phyloP scores from a whole-genome alignment of 2,329 filamentous ascomycete genomes.

The Fusarium haematococcum region DNA sequence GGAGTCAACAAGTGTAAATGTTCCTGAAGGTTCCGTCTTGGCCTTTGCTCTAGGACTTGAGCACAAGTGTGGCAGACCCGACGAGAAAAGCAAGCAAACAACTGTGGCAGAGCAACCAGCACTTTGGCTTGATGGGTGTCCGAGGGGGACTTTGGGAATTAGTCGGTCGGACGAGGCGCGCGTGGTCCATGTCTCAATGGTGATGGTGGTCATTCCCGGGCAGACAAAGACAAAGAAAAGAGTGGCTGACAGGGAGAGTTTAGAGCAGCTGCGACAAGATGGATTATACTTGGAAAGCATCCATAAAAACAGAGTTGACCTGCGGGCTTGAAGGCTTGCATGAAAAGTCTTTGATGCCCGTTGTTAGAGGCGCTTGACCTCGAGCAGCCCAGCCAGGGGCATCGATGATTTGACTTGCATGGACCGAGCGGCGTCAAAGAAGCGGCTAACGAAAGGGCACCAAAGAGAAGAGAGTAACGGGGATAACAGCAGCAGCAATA shows the following conservation, averaged over 20 bases:
- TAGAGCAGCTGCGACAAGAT: background rate
- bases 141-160: constrained; percentile 5
- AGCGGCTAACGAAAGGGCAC: constrained; percentile 9
- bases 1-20: constrained; percentile 29
- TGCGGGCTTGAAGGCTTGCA: background rate
- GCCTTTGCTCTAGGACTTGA: constrained; percentile 23
- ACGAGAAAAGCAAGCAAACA: background rate
- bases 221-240: constrained; percentile 16
- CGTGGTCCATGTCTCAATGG: constrained; percentile 29
- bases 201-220: constrained; percentile 31
- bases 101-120: constrained; percentile 25
- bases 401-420: background rate
- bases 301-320: background rate
- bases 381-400: background rate
- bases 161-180: constrained; percentile 7
- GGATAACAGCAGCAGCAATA: background rate
- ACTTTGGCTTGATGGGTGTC: background rate
- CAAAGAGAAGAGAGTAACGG: constrained; percentile 3
- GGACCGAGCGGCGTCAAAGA: constrained; percentile 19
- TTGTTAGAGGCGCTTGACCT: constrained; percentile 5
- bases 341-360: constrained; percentile 11
- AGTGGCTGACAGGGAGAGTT: background rate
- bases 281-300: background rate
- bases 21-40: constrained; percentile 6
- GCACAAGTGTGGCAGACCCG: background rate